Evolutionary conservation across 768 basidiomycete genomes (phyloP).

Genomic region (Boletus rubescentipes): DNA sequence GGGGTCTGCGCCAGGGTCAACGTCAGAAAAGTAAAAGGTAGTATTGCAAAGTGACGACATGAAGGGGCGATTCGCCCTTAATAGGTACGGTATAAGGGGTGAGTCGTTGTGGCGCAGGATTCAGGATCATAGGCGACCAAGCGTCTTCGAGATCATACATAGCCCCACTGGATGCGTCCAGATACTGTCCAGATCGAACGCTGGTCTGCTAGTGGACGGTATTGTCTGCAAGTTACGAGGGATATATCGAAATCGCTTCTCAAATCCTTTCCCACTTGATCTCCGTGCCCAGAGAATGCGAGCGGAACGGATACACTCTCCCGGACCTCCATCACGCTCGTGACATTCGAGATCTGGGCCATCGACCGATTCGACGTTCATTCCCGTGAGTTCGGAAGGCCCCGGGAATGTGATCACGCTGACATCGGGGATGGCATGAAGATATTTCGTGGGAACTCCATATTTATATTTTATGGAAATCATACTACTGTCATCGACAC

Average conservation of each 20-base stretch:
- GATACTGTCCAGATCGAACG: not conserved
- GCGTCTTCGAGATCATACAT: not conserved
- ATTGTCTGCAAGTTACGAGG: not conserved
- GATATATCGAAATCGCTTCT: not conserved
- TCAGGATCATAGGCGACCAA: not conserved
- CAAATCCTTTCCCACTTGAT: not conserved
- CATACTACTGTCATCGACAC: not conserved
- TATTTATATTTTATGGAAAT: not conserved
- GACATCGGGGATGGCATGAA: not conserved
- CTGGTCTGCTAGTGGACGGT: not conserved
- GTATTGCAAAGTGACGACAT: not conserved
- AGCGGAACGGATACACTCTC: not conserved
- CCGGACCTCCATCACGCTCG: not conserved
- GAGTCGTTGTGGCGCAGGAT: not conserved
- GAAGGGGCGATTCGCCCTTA: not conserved
- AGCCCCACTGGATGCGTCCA: not conserved
- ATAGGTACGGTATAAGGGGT: not conserved
- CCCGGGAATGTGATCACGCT: not conserved
- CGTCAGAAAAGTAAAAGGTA: not conserved
- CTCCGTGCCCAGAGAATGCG: not conserved
- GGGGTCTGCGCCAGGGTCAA: not conserved
- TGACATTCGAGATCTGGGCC: not conserved
- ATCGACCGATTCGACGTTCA: conserved; percentile 3
- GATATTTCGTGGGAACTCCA: not conserved
- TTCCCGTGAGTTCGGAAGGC: conserved; percentile 5